A percentile compares a stretch with the other conserved stretches of the same genome.
Evolutionary conservation across 1,139 yeast species (phyloP).

Genomic region (Blastobotrys aristatus): DNA sequence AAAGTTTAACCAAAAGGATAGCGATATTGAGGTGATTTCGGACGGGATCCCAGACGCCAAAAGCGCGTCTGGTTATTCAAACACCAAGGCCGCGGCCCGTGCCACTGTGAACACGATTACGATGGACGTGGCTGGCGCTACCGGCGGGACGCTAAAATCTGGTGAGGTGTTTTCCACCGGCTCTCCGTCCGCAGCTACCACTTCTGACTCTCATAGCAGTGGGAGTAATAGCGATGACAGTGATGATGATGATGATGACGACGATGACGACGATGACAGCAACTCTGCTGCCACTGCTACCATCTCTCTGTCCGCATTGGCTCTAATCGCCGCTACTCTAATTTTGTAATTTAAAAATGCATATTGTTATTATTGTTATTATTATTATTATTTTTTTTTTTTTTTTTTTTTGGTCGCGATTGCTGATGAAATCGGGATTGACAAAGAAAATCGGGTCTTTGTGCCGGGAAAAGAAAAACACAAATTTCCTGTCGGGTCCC

Average conservation of each 20-base stretch:
- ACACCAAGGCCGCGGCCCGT: conserved; percentile 16
- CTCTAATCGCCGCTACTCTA: background rate
- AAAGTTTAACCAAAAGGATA: conserved; percentile 21
- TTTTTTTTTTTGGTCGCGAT: no score
- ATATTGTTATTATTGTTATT: no score
- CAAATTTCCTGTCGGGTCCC: no score
- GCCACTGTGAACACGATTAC: conserved; percentile 18
- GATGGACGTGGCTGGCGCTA: conserved; percentile 19
- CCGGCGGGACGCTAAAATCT: no score
- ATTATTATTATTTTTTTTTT: no score
- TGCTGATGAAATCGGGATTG: no score
- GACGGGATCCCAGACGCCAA: conserved; percentile 29
- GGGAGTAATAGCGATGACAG: background rate
- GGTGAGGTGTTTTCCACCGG: no score
- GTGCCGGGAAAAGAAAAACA: no score
- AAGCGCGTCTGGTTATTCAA: conserved; percentile 25
- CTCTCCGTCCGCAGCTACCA: no score
- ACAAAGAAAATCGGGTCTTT: no score
- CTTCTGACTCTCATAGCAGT: background rate
- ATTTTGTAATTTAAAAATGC: no score
- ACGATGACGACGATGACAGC: background rate
- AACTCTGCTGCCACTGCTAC: background rate
- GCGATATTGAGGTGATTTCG: conserved; percentile 25
- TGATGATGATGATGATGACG: background rate
- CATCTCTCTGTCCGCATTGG: background rate